These are phyloP conservation scores for Haplographium delicatum DNA, from an alignment of 495 filamentous ascomycete genomes.

Conservation along the genomic window DNA sequence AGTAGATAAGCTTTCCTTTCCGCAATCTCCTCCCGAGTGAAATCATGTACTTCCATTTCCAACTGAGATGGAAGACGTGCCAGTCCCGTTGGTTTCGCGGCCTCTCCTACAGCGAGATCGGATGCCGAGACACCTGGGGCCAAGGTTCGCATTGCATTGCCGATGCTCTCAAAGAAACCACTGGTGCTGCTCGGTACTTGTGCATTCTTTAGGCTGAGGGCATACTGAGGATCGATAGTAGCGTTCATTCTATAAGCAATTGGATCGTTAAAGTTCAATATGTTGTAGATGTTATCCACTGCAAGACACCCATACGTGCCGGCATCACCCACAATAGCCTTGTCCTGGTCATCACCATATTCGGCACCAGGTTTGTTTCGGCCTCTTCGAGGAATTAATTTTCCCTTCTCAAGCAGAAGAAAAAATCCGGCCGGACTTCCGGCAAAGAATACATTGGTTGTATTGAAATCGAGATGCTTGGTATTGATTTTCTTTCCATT, in stretches of 20 bases:
- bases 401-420: constrained; percentile 77
- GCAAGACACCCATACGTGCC: constrained; percentile 85
- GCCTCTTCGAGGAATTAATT: constrained; percentile 71
- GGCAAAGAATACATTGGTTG: constrained; percentile 78
- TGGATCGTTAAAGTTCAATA: constrained; percentile 61
- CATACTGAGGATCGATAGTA: constrained; percentile 75
- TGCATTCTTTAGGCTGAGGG: constrained; percentile 67
- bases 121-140: constrained; percentile 30
- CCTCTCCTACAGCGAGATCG: constrained; percentile 19
- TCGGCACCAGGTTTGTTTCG: constrained; percentile 70
- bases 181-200: constrained; percentile 68
- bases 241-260: constrained; percentile 92
- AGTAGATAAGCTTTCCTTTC: constrained; percentile 82
- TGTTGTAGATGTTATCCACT: constrained; percentile 95
- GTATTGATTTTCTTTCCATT: constrained; percentile 41
- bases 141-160: constrained; percentile 56
- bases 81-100: constrained; percentile 30
- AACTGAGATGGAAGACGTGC: constrained; percentile 79
- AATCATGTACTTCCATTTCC: constrained; percentile 94
- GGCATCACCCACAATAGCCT: constrained; percentile 64
- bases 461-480: constrained; percentile 86
- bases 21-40: constrained; percentile 84
- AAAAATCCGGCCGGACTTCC: constrained; percentile 96
- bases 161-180: constrained; percentile 60
- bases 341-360: constrained; percentile 49